Evolutionary conservation across 2,329 filamentous ascomycete species (phyloP), one percentile per base, ranked within the genome.

Genomic region (Fusarium sterilihyphosum): DNA sequence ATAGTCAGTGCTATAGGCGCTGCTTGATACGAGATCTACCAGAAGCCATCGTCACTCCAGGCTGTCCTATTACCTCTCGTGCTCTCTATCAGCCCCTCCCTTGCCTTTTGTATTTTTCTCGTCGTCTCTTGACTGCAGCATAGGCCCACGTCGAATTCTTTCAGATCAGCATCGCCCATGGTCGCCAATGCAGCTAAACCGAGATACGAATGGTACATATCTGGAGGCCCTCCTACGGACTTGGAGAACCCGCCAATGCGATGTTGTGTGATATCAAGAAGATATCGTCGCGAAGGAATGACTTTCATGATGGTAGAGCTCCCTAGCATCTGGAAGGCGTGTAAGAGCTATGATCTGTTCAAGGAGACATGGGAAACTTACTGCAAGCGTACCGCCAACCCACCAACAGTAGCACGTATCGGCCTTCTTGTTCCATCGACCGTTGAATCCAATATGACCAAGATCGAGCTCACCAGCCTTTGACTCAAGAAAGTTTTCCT

Each of bases 401-500:
- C 96, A 99, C 87, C 96, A 99, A 29, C 91, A 92, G 82, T 99
- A 99, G 84, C 96, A 99, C 2, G 96, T 98, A 83, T 99, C 96
- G 16, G 94, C 93, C 54, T 92, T 88, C 82, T 99, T 99, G 85
- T 98, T 98, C 80, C 90, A 91, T 57, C 96, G 91, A 33, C 96
- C 96, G 78, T 97, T 98, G 84, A 97, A 95, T 16, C 95, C 96
- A 4, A 94, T 88, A 78, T 88, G 89, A 16, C 84, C 82, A 26
- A 73, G 79, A 8, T 53, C 68, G 8, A 82, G 78, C 3, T 79
- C 77, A 2, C 82, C 81, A n/a, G 86, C 75, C 54, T 81, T 77
- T 2, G 78, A 61, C 67, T 82, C 77, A 33, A 83, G 70, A n/a
- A 80, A 80, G 46, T 83, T 84, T 4, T 85, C 83, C 18, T 84